Evolutionary conservation across 768 basidiomycete genomes (phyloP).

Genomic region (Amyloporia xantha): DNA sequence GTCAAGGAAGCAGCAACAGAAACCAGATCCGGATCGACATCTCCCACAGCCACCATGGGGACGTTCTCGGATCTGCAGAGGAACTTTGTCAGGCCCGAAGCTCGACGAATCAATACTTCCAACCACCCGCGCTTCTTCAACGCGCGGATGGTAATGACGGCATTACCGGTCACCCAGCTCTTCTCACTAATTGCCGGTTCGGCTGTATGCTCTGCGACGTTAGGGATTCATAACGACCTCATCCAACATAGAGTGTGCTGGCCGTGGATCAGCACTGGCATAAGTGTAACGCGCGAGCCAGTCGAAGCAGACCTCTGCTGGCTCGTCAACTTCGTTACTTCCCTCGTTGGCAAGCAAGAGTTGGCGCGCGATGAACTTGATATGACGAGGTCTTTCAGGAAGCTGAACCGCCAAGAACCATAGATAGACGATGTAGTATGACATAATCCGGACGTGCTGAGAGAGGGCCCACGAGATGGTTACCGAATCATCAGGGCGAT

Average conservation of each 20-base stretch:
- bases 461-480: constrained; percentile 80
- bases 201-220: constrained; percentile 22
- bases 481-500: constrained; percentile 49
- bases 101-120: constrained; percentile 74
- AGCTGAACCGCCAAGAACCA: constrained; percentile 92
- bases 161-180: constrained; percentile 82
- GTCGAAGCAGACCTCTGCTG: constrained; percentile 95
- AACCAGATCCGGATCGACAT: constrained; percentile 72
- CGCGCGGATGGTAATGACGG: constrained; percentile 75
- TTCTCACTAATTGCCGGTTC: constrained; percentile 52
- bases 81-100: constrained; percentile 85
- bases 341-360: constrained; percentile 82
- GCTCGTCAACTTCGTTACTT: constrained; percentile 64
- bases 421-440: constrained; percentile 85
- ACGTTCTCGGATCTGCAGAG: constrained; percentile 85
- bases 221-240: constrained; percentile 73
- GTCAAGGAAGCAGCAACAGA: constrained; percentile 68
- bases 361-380: constrained; percentile 82
- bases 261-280: constrained; percentile 87
- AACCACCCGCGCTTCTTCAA: constrained; percentile 80
- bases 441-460: constrained; percentile 85
- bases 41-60: constrained; percentile 77
- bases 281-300: constrained; percentile 96
- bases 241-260: constrained; percentile 69
- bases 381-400: constrained; percentile 70